These are phyloP conservation scores for Cercophora samala DNA, from an alignment of 495 filamentous ascomycete genomes.

Conservation along the genomic window DNA sequence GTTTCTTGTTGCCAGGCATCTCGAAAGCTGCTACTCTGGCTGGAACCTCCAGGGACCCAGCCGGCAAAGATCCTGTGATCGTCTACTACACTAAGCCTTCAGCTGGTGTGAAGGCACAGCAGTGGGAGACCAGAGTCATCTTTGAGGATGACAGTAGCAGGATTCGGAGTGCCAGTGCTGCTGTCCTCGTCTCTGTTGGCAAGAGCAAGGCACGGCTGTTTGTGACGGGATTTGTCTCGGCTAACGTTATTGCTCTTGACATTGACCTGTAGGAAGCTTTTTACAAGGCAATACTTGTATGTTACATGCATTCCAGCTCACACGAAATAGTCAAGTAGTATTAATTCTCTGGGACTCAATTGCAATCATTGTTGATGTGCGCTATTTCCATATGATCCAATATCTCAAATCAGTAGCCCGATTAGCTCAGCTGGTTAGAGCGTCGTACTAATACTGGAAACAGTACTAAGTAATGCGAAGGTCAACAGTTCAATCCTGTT, in stretches of 20 bases:
- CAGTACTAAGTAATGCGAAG: not conserved
- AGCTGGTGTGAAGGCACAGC: constrained; percentile 15
- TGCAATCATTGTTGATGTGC: not conserved
- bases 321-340: not conserved
- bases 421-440: constrained; percentile 4
- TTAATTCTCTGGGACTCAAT: no score
- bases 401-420: not conserved
- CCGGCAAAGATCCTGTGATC: constrained; percentile 43
- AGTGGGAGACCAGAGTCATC: constrained; percentile 46
- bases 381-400: not conserved
- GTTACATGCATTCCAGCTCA: not conserved
- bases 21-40: constrained; percentile 38
- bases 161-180: constrained; percentile 51
- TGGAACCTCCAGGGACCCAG: constrained; percentile 34
- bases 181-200: constrained; percentile 50
- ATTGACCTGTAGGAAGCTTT: constrained; percentile 43
- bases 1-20: constrained; percentile 53
- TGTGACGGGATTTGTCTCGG: constrained; percentile 55
- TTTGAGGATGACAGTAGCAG: constrained; percentile 58
- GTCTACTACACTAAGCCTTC: constrained; percentile 44
- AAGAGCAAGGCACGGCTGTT: constrained; percentile 55
- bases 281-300: not conserved
- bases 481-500: constrained; percentile 9
- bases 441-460: constrained; percentile 3
- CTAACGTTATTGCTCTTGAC: constrained; percentile 51